Evolutionary conservation across 352 stramenopile species (phyloP).

Genomic region (Globisporangium yorkense): DNA sequence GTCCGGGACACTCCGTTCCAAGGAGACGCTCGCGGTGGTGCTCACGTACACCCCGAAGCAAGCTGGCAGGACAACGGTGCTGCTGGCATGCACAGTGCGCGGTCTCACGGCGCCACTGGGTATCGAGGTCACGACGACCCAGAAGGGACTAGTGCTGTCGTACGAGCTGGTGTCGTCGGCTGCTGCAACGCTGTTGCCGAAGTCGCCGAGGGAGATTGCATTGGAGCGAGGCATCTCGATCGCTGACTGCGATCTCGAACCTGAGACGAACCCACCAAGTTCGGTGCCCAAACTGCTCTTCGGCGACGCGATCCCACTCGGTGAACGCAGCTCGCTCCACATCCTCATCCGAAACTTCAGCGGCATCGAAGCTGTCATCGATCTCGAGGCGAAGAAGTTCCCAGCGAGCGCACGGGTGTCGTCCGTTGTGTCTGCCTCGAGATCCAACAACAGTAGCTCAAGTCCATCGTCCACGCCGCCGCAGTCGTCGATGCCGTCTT

Average conservation of each 20-base stretch:
- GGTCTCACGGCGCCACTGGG: conserved; percentile 54
- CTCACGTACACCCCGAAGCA: conserved; percentile 59
- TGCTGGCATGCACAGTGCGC: conserved; percentile 60
- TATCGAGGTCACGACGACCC: conserved; percentile 51
- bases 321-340: conserved; percentile 36
- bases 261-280: conserved; percentile 27
- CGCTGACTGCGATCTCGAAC: conserved; percentile 39
- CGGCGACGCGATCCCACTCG: conserved; percentile 50
- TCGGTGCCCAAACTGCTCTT: conserved; percentile 52
- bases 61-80: conserved; percentile 35
- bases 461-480: neutral
- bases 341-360: conserved; percentile 76
- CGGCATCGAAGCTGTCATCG: conserved; percentile 56
- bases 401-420: conserved; percentile 3
- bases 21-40: conserved; percentile 42
- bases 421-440: neutral
- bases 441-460: neutral
- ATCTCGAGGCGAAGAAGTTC: conserved; percentile 60
- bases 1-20: conserved; percentile 47
- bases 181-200: conserved; percentile 11
- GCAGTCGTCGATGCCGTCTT: neutral
- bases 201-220: conserved; percentile 34
- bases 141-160: conserved; percentile 75
- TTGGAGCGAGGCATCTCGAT: conserved; percentile 30
- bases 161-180: conserved; percentile 45